Evolutionary conservation across 2,329 filamentous ascomycete genomes (phyloP), one percentile per base, ranked within the genome.

Genomic region (Paradendryphiella salina): DNA sequence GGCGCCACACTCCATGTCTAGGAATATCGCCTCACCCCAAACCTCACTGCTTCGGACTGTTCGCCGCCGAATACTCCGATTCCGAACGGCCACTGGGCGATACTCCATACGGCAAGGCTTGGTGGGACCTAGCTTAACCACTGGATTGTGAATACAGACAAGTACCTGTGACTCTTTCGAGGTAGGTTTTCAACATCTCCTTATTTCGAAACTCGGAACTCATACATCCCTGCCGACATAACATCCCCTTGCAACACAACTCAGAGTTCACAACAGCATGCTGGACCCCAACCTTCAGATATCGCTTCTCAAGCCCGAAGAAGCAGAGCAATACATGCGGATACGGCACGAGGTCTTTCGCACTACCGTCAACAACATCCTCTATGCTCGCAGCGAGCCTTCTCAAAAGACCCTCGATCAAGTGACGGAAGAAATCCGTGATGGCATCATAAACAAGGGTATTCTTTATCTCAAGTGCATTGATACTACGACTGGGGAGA

Each of bases 281-380:
- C 50, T 60, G 3, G 52, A 62, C 37, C 40, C 65, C 5, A 62
- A 56, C 21, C 65, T 72, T 37, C 28, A 59, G 29, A 50, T 71
- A 44, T 66, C 63, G 3, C 60, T 62, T 8, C 60, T 73, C 29
- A 56, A 54, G 15, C 61, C 65, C 1, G 52, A 61, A 35, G 66
- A 70, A 53, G 64, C 64, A 46, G 52, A 58, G 17, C 54, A 61
- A 32, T 72, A 72, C 56, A 63, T 64, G 59, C 59, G 54, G 37
- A 59, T 73, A 38, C 66, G 70, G 7, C 64, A 71, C 48, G 57
- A 59, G 38, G 61, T 67, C 35, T 73, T 73, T 59, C 47, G 52
- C 3, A 26, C 56, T 5, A 66, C 69, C 20, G 52, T 73, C 7
- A 71, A 73, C 54, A 67, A 71, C 5, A 61, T 73, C 43, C 54